Base-by-base conservation (phyloP, 116 monocot genomes). In the Trichopus zeylanicus region DNA sequence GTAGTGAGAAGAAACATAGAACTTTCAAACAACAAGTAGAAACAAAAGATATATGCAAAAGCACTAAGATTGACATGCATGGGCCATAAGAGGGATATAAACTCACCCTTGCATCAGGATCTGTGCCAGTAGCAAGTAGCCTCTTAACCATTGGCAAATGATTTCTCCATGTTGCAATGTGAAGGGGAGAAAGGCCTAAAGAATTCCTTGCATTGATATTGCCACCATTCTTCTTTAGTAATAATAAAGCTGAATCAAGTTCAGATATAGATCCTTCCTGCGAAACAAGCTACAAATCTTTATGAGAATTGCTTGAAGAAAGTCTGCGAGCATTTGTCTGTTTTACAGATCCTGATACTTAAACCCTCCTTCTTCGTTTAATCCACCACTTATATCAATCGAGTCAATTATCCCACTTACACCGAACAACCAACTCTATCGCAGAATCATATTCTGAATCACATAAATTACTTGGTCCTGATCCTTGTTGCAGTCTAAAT, bases 81-180 rank as follows among this genome's bases (percentile, higher is more conserved):
- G n/a, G n/a, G n/a, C n/a, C n/a, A n/a, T n/a, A n/a, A n/a, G n/a
- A n/a, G n/a, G n/a, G n/a, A n/a, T n/a, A n/a, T n/a, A n/a, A n/a
- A 46, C 83, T 65, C 63, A 90, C 90, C 98, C 91, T 91, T 56
- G 82, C 80, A 83, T 98, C 75, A 32, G 98, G 91, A 80, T 91
- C 98, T 61, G 98, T 85, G 67, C 98, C 98, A 67, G 98, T 80
- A 73, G 75, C 85, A 37, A 98, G 85, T 64, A 98, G 67, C 61
- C 91, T 87, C 80, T 69, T 87, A 35, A 91, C 82, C 68, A 98
- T 91, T 21, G 98, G 98, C 26, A 98, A 67, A 80, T 91, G 84
- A 72, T 98, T 98, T 66, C 98, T 84, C 98, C 98, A 98, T 42
- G 82, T 83, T 35, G 98, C 91, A 73, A 91, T 85, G 51, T 98